Evolutionary conservation across 2,329 filamentous ascomycete genomes (phyloP).

Genomic region (Fusarium sterilihyphosum): DNA sequence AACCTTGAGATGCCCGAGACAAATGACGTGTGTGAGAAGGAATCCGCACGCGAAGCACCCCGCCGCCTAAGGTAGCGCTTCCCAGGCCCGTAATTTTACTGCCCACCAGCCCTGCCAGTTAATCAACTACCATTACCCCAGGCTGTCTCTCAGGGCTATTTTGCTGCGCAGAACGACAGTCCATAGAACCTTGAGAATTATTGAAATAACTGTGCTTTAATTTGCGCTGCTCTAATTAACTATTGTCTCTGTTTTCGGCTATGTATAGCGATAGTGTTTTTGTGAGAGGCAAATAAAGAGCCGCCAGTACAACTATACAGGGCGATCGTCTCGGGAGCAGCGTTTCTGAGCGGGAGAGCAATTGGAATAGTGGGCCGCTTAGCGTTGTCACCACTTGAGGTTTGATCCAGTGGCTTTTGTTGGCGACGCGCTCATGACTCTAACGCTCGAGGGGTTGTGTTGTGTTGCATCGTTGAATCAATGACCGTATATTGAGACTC

Average conservation of each 20-base stretch:
- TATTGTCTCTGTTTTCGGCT: accelerated
- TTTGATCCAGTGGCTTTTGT: background rate
- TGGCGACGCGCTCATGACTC: too few relatives aligned
- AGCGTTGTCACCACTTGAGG: too few relatives aligned
- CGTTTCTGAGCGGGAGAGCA: background rate
- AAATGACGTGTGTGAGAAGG: background rate
- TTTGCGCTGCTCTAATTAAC: accelerated
- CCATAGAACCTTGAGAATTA: background rate
- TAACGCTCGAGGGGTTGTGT: background rate
- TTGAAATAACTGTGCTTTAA: accelerated
- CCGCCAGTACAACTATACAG: too few relatives aligned
- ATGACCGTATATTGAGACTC: accelerated
- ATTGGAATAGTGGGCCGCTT: background rate
- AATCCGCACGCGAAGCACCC: background rate
- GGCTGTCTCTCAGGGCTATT: background rate
- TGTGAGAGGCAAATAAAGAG: background rate
- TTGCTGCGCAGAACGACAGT: background rate
- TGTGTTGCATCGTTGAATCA: background rate
- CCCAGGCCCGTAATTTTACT: background rate
- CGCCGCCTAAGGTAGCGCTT: background rate
- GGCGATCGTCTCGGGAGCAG: background rate
- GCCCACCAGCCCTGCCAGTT: background rate
- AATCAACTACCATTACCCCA: background rate
- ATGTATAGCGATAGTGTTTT: accelerated
- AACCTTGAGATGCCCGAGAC: too few relatives aligned